Base-by-base conservation (phyloP, 2,329 filamentous ascomycete genomes). In the Colletotrichum sp. region DNA sequence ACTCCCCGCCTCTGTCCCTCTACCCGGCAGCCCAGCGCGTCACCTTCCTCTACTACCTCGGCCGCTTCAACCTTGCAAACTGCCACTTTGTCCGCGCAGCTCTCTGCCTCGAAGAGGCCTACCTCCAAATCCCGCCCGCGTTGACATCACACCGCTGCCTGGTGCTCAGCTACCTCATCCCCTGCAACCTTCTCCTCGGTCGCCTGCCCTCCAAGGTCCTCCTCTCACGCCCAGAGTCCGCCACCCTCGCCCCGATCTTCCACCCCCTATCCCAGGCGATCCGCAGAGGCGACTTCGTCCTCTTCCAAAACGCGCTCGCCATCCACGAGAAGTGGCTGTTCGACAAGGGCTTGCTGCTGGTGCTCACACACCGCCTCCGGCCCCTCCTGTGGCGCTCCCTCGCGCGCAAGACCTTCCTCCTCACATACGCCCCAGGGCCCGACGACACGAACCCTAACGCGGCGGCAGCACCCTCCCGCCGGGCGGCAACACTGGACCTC, bases 41-140 rank as follows among this genome's bases (percentile, higher is more conserved):
- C 66, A 98, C 96, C 5, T 98, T 96, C 80, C 92, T 98, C 16
- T 98, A 98, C 86, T 98, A 98, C 82, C 92, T 98, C 7, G 96
- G 96, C 21, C 93, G 96, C 74, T 98, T 96, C 85, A 92, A 96
- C 81, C 95, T 98, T 82, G 92, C 94, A 77, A 96, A 95, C 83
- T 94, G 92, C 78, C 93, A 98, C 81, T 98, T 95, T 83, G 92
- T 91, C 76, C 92, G 94, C 30, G 95, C 96, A 0, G 91, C 93
- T 68, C 87, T 92, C 64, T 95, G 94, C 43, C 87, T 98, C 8
- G 91, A 97, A 80, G 89, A 93, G 30, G 95, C 96, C 4, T 98
- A 98, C 83, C 86, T 93, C 66, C 93, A 97, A 83, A 91, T 89
- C 0, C 90, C 89, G 2, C 79, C 85, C 0, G 81, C 81, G 21